Base-by-base conservation (phyloP, 1,139 yeast species). In the Kluyveromyces marxianus region DNA sequence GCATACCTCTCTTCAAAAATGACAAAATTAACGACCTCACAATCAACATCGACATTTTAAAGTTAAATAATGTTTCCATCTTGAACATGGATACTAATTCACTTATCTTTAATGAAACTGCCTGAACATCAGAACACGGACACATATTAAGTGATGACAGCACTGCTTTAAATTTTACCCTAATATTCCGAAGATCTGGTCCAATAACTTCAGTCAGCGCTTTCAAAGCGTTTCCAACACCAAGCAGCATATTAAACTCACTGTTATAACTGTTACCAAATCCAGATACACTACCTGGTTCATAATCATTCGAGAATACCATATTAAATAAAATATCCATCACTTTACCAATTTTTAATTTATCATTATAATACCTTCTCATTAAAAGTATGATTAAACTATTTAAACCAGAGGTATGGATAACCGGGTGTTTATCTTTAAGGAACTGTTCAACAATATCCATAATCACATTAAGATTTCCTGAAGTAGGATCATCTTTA, bases 371-470 rank as follows among this genome's bases (percentile, higher is more conserved):
- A 41, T 77, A 60, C 46, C 81, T 84, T 4, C 77, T 69, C 40
- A 78, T 79, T 42, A 88, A 70, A 10, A 85, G 66, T 4, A 75
- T 68, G 3, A 75, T 64, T 35, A 85, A 63, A 0, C 95, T 76
- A 44, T 75, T 75, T 50, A 89, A 62, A 0, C 94, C 74, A 72
- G 87, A 83, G 48, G 77, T 74, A 59, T 86, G 89, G 10, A 92
- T 89, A 2, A 78, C 69, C 0, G 96, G 96, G 59, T 90, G 92
- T 0, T 96, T 94, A 64, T 90, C 97, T 35, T 69, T 3, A 84
- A 66, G 39, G 90, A 69, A 25, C 86, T 83, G 21, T 73, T 64
- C 6, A 4, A 36, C 14, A 36, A 36, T 21, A 36, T 36, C 30
- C 7, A 82, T 61, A 4, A 87, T 79, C 36, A 80, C 80, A 48